phyloP scores from a whole-genome alignment of 441 rosid genomes.

The Corymbia calophylla region DNA sequence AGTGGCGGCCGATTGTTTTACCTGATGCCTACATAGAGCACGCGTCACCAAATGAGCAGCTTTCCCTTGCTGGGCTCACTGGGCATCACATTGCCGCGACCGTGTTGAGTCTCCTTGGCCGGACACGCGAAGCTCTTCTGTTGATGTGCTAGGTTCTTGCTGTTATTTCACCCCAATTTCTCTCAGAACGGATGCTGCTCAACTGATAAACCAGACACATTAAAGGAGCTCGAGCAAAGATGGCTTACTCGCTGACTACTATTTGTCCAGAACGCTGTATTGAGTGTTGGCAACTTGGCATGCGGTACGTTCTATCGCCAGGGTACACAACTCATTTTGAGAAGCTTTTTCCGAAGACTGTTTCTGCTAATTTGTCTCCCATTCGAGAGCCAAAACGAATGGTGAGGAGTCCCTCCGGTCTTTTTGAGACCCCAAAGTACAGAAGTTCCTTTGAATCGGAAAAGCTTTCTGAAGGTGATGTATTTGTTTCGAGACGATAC shows the following conservation, averaged over 20 bases:
- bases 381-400: background rate
- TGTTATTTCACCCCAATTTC: background rate
- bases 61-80: constrained; percentile 65
- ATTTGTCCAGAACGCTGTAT: background rate
- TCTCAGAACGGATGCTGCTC: background rate
- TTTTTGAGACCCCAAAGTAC: background rate
- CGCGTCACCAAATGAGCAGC: constrained; percentile 72
- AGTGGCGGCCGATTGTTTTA: constrained; percentile 93
- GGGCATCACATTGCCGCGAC: constrained; percentile 95
- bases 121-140: constrained; percentile 81
- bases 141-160: constrained; percentile 49
- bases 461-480: background rate
- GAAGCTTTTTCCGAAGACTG: background rate
- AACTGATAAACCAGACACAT: background rate
- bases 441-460: background rate
- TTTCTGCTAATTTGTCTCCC: background rate
- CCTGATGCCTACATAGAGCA: constrained; percentile 81
- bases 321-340: background rate
- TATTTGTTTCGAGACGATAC: background rate
- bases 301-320: background rate
- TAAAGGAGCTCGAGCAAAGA: background rate
- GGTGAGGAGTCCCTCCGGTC: background rate
- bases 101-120: constrained; percentile 67
- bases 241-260: background rate
- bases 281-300: background rate